A percentile compares a stretch with the other conserved stretches of the same genome.
Conservation (phyloP, 306 rosid species). For the Cicer chorassanicum region DNA sequence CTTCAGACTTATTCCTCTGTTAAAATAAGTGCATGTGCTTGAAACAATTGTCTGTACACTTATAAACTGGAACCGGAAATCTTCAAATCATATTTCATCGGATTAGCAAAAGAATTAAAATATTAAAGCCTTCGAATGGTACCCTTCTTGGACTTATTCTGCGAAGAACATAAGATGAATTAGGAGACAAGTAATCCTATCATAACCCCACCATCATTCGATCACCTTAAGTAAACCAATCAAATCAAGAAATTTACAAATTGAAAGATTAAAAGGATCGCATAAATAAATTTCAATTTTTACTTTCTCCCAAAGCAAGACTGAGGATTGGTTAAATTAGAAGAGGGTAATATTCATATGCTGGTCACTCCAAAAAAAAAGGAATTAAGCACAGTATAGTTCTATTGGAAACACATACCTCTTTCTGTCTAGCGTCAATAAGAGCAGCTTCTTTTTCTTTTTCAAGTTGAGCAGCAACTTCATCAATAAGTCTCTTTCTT, state of each 20-base stretch:
- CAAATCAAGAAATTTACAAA: neutral
- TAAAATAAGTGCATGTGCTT: neutral
- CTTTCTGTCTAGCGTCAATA: constrained; percentile 71
- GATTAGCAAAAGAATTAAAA: neutral
- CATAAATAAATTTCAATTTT: constrained; percentile 6
- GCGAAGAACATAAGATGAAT: neutral
- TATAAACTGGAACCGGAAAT: neutral
- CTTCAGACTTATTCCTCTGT: neutral
- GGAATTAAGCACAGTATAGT: constrained; percentile 23
- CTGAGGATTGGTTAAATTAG: constrained; percentile 10
- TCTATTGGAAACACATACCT: constrained; percentile 53
- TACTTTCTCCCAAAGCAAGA: neutral
- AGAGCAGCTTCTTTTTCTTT: constrained; percentile 78
- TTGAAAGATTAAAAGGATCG: constrained; percentile 9
- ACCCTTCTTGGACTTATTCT: neutral
- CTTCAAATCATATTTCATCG: neutral
- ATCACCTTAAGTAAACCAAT: neutral
- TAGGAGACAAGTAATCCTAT: neutral
- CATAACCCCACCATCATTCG: neutral
- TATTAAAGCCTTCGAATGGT: neutral
- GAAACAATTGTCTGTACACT: neutral
- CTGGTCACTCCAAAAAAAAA: neutral
- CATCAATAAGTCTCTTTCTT: constrained; percentile 62
- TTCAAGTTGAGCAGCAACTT: constrained; percentile 74
- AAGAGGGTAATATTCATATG: constrained; percentile 11